phyloP scores from a whole-genome alignment of 495 filamentous ascomycete species.

The Daldinia loculata region DNA sequence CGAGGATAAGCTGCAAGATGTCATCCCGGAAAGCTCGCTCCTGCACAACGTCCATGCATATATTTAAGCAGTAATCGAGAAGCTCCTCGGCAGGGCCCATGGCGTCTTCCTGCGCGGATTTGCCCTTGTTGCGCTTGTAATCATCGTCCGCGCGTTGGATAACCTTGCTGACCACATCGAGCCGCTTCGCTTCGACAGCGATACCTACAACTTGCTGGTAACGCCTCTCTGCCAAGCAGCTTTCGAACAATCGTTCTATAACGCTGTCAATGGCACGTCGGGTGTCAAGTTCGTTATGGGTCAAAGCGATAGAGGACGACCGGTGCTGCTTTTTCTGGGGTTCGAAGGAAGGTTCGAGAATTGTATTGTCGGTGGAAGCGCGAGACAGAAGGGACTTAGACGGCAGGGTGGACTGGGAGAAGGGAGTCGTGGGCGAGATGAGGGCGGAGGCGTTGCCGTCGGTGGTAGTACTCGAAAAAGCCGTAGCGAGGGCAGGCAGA shows the following conservation, averaged over 20 bases:
- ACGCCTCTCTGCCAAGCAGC: constrained; percentile 82
- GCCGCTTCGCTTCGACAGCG: constrained; percentile 91
- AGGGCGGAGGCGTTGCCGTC: constrained; percentile 71
- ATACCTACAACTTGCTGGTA: constrained; percentile 99
- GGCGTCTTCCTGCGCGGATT: constrained; percentile 52
- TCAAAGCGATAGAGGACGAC: constrained; percentile 55
- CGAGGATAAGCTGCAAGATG: constrained; percentile 87
- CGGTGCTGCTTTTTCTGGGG: constrained; percentile 64
- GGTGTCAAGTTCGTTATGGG: constrained; percentile 54
- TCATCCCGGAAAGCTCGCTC: constrained; percentile 82
- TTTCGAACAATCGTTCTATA: constrained; percentile 90
- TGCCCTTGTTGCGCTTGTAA: constrained; percentile 71
- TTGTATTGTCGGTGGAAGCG: constrained; percentile 68
- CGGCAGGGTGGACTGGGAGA: constrained; percentile 88
- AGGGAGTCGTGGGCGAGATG: constrained; percentile 88
- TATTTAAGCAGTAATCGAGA: constrained; percentile 94
- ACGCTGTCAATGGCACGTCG: constrained; percentile 79
- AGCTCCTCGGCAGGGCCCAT: constrained; percentile 83
- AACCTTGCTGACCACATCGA: constrained; percentile 86
- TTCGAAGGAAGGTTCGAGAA: constrained; percentile 64
- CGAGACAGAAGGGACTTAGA: constrained; percentile 91
- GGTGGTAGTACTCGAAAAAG: constrained; percentile 72
- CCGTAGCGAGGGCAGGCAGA: constrained; percentile 74
- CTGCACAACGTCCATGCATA: constrained; percentile 98
- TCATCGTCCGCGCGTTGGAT: constrained; percentile 85